phyloP scores from a whole-genome alignment of 2,329 filamentous ascomycete species.

The Chrysosphaeria jannelii region DNA sequence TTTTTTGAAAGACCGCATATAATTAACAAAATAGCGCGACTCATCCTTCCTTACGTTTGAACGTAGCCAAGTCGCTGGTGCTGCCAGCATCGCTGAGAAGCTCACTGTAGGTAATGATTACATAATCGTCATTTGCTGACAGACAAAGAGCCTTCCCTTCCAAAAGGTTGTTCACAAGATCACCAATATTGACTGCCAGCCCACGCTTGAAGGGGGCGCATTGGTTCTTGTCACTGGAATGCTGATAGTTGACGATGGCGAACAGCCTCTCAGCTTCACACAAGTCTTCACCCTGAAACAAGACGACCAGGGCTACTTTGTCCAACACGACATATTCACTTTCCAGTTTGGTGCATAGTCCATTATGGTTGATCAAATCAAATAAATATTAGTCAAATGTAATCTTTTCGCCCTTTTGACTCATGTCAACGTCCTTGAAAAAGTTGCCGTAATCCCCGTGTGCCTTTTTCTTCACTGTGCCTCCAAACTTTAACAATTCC shows the following conservation, averaged over 20 bases:
- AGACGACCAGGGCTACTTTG: conserved; percentile 40
- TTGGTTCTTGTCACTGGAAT: conserved; percentile 70
- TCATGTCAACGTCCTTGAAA: conserved; percentile 68
- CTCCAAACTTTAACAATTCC: conserved; percentile 78
- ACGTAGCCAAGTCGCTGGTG: conserved; percentile 33
- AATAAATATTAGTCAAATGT: conserved; percentile 36
- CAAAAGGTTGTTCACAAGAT: conserved; percentile 52
- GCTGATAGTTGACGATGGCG: conserved; percentile 61
- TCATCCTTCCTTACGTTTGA: conserved; percentile 90
- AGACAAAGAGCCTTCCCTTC: conserved; percentile 40
- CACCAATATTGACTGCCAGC: conserved; percentile 57
- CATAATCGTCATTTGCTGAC: background rate
- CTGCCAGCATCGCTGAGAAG: conserved; percentile 43
- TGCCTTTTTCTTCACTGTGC: conserved; percentile 95
- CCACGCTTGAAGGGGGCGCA: conserved; percentile 37
- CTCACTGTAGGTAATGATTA: conserved; percentile 43
- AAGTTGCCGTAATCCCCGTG: conserved; percentile 90
- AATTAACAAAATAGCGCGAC: conserved; percentile 23
- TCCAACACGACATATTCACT: conserved; percentile 92
- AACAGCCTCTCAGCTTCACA: conserved; percentile 68
- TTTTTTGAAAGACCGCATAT: conserved; percentile 1
- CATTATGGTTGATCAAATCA: no score
- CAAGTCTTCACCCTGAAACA: conserved; percentile 67
- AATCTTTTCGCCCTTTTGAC: conserved; percentile 69
- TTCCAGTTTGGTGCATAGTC: no score